Evolutionary conservation across 23 red algal genomes (phyloP), one percentile per base, ranked within the genome.

Genomic region (Gracilaria domingensis): DNA sequence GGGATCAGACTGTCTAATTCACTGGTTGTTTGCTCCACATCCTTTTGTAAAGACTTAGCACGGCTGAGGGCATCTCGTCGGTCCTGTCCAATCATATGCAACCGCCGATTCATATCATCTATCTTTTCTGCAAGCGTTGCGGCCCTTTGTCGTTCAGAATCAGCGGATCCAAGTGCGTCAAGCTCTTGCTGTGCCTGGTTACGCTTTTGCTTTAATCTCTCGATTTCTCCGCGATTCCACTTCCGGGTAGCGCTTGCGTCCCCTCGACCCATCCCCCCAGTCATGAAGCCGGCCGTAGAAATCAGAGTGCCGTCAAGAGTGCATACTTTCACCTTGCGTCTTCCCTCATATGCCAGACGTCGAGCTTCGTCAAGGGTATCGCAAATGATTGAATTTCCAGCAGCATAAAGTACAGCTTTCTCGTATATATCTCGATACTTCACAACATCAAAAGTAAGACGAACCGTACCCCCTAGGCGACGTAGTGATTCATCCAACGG

Each of bases 301-400:
- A 99, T 96, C 0, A 99, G 80, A 18, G 97, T 96, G 47, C 97
- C 97, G 29, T 99, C 97, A 32, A 99, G 70, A 30, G 93, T 90
- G 82, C 94, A 96, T 32, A 99, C 77, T 49, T 94, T 96, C 32
- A 93, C 88, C 37, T 79, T 81, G 24, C 70, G 59, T 61, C 91
- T 87, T 54, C 89, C 88, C 17, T 49, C 91, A 71, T 95, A 95
- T 1, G 86, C 81, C 23, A 96, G 29, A 34, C 59, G 67, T 33
- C 97, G 77, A 26, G 97, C 97, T 88, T 99, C 97, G 75, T 99
- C 97, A 12, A 99, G 73, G 12, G 93, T 95, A 79, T 99, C 97
- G 49, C 90, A 94, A 16, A 99, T 88, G 13, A 99, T 55, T 34
- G 93, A 88, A 67, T 93, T 95, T 2, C 91, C 94, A 38, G 94